These are phyloP conservation scores for Linnemannia elongata DNA, from an alignment of 192 early-diverging fungal genomes.

Conservation along the genomic window DNA sequence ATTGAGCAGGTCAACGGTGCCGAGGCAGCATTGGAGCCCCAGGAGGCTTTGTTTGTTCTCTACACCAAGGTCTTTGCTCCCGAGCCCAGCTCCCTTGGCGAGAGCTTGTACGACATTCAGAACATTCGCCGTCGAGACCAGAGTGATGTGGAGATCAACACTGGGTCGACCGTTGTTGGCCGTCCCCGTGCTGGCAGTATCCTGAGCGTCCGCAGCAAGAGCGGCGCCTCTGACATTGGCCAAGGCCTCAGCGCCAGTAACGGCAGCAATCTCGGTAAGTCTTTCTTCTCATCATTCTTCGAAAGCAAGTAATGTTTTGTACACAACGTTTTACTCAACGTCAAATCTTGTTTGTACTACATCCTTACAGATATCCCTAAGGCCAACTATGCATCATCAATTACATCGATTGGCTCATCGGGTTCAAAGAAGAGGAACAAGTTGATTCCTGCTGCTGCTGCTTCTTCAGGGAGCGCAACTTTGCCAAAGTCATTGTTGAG, in stretches of 20 bases:
- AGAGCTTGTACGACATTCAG: constrained; percentile 38
- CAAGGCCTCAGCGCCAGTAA: constrained; percentile 18
- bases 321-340: neutral
- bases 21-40: constrained; percentile 64
- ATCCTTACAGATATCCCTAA: constrained; percentile 44
- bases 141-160: constrained; percentile 20
- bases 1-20: constrained; percentile 63
- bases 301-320: neutral
- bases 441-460: constrained; percentile 38
- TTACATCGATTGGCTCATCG: constrained; percentile 46
- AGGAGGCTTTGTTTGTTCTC: constrained; percentile 71
- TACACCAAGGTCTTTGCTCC: constrained; percentile 66
- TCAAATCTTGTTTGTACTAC: neutral
- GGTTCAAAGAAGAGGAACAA: constrained; percentile 22
- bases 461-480: constrained; percentile 41
- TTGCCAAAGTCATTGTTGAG: constrained; percentile 28
- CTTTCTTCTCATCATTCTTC: neutral
- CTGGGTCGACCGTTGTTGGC: constrained; percentile 4
- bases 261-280: constrained; percentile 25
- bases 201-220: constrained; percentile 28
- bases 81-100: constrained; percentile 26
- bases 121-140: constrained; percentile 36
- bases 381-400: constrained; percentile 44
- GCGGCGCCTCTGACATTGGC: constrained; percentile 19
- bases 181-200: constrained; percentile 37